Conservation (phyloP, 1,284 basidiomycete genomes). For the Papiliotrema nemorosa region DNA sequence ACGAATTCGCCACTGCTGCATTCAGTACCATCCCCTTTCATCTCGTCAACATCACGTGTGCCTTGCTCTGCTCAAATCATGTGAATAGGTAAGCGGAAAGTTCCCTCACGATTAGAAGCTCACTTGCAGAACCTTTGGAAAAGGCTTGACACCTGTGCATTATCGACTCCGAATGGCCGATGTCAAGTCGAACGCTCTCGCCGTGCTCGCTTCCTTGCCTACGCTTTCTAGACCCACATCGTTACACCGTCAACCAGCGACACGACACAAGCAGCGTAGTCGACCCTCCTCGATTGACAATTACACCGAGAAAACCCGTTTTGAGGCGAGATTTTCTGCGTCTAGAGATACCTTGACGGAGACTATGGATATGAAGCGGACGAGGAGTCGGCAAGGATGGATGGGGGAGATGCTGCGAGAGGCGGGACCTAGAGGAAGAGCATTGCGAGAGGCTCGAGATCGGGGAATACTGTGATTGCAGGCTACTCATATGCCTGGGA, state of each 20-base stretch:
- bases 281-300: not conserved
- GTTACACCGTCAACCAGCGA: not conserved
- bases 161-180: constrained; percentile 23
- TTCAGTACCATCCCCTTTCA: constrained; percentile 37
- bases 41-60: constrained; percentile 32
- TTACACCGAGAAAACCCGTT: not conserved
- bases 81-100: constrained; percentile 22
- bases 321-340: no score
- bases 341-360: constrained; percentile 7
- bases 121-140: constrained; percentile 16
- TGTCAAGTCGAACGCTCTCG: constrained; percentile 11
- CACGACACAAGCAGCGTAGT: not conserved
- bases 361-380: not conserved
- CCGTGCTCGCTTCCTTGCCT: constrained; percentile 7
- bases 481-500: no score
- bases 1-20: constrained; percentile 21
- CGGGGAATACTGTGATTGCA: constrained; percentile 4
- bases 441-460: constrained; percentile 8
- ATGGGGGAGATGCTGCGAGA: constrained; percentile 4
- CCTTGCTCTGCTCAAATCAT: constrained; percentile 35
- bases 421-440: constrained; percentile 8
- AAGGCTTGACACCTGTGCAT: constrained; percentile 20
- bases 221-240: not conserved
- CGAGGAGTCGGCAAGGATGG: not conserved
- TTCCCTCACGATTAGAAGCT: not conserved